Evolutionary conservation across 768 basidiomycete genomes (phyloP).

Genomic region (Vararia minispora): DNA sequence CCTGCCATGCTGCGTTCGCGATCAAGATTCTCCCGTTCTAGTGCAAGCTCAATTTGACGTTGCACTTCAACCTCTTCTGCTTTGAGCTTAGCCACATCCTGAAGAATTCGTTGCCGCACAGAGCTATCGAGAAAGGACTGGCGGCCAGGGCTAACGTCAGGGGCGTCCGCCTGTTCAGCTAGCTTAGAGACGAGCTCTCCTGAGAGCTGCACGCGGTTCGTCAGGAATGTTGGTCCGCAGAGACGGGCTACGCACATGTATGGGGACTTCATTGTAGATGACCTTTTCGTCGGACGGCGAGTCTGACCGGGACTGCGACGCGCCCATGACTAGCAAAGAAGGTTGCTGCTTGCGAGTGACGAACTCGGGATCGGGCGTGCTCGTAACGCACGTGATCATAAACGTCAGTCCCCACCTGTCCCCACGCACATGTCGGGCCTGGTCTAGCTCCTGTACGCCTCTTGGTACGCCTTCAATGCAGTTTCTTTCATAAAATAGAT

Average conservation of each 20-base stretch:
- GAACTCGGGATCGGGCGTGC: background rate
- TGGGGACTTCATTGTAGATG: conserved; percentile 27
- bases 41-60: conserved; percentile 60
- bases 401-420: too few relatives aligned
- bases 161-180: conserved; percentile 47
- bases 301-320: conserved; percentile 51
- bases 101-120: conserved; percentile 60
- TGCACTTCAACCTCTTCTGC: conserved; percentile 61
- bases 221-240: background rate
- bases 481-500: too few relatives aligned
- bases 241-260: conserved; percentile 21
- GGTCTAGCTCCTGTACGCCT: too few relatives aligned
- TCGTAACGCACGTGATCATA: too few relatives aligned
- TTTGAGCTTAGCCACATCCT: conserved; percentile 54
- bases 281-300: conserved; percentile 37
- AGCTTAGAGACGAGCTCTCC: conserved; percentile 73
- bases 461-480: too few relatives aligned
- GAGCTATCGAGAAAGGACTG: conserved; percentile 67
- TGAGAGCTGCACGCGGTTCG: conserved; percentile 48
- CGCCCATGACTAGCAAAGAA: conserved; percentile 43
- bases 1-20: conserved; percentile 50
- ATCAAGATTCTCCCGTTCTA: conserved; percentile 85
- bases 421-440: too few relatives aligned
- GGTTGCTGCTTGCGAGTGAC: too few relatives aligned
- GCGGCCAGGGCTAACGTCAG: conserved; percentile 52